Evolutionary conservation across 2,329 filamentous ascomycete genomes (phyloP).

Genomic region (Metarhizium guizhouense): DNA sequence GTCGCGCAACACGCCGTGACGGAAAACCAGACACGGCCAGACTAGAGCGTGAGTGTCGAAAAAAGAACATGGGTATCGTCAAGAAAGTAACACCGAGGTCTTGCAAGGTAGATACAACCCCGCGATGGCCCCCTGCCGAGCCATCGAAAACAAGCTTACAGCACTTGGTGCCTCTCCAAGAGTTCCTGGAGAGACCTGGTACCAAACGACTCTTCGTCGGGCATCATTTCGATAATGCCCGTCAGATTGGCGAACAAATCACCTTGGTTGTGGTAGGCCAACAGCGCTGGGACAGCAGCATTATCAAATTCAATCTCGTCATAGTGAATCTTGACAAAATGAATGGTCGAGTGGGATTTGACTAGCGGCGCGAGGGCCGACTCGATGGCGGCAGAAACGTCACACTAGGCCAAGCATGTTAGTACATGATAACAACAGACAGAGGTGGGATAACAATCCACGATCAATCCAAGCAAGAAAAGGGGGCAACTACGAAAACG

Average conservation of each 20-base stretch:
- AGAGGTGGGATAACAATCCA: neutral
- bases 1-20: too few species aligned
- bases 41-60: neutral
- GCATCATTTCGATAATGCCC: conserved; percentile 78
- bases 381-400: conserved; percentile 71
- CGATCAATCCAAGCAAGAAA: neutral
- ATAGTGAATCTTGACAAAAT: conserved; percentile 87
- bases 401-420: conserved; percentile 47
- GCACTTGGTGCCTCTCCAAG: conserved; percentile 42
- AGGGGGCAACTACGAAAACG: conserved; percentile 19
- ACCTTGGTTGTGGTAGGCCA: conserved; percentile 79
- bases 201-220: conserved; percentile 54
- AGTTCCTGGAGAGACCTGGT: conserved; percentile 43
- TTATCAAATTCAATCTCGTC: conserved; percentile 92
- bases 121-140: too few species aligned
- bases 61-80: neutral
- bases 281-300: conserved; percentile 74
- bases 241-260: conserved; percentile 88
- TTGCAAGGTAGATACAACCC: neutral
- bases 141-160: conserved; percentile 24
- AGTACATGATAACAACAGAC: conserved; percentile 6
- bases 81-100: neutral
- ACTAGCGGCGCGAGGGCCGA: conserved; percentile 70
- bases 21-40: neutral
- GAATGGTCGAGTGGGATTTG: conserved; percentile 57